These are phyloP conservation scores for Lactarius indigo DNA, from an alignment of 768 basidiomycete genomes.

Conservation along the genomic window DNA sequence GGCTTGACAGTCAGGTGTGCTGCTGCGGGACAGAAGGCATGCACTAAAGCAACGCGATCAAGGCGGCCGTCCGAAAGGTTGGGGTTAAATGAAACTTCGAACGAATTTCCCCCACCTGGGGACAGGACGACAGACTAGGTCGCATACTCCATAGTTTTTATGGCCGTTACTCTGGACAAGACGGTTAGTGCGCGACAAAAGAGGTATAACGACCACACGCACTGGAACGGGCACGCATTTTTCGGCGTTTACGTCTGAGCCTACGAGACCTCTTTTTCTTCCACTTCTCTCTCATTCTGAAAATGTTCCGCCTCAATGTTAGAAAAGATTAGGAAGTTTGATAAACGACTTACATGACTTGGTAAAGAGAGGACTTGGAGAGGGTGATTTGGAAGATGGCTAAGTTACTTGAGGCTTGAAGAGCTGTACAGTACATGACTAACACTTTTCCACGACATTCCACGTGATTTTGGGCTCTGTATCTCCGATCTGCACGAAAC, in stretches of 20 bases:
- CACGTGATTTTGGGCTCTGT: neutral
- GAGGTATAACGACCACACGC: conserved; percentile 35
- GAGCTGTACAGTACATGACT: conserved; percentile 38
- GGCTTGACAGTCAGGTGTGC: conserved; percentile 24
- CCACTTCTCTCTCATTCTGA: conserved; percentile 93
- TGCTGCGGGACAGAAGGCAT: conserved; percentile 10
- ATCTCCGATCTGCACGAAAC: neutral
- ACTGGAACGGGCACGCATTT: conserved; percentile 96
- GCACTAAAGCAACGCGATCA: conserved; percentile 13
- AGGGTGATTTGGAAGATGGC: conserved; percentile 1
- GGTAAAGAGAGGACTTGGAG: conserved; percentile 23
- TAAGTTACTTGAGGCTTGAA: conserved; percentile 30
- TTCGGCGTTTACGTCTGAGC: conserved; percentile 92
- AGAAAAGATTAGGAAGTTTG: neutral
- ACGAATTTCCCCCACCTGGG: neutral
- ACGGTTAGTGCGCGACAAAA: conserved; percentile 4
- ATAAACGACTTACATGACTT: conserved; percentile 23
- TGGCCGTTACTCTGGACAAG: conserved; percentile 35
- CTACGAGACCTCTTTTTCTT: conserved; percentile 94
- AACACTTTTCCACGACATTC: conserved; percentile 27
- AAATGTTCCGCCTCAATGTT: neutral
- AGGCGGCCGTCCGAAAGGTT: conserved; percentile 3
- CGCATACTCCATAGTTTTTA: conserved; percentile 20
- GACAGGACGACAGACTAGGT: neutral
- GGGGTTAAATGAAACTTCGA: neutral